A percentile compares a stretch with the other conserved stretches of the same genome.
These are phyloP conservation scores for Ophiorrhiza pumila DNA, from an alignment of 257 asterid genomes.

Conservation along the genomic window DNA sequence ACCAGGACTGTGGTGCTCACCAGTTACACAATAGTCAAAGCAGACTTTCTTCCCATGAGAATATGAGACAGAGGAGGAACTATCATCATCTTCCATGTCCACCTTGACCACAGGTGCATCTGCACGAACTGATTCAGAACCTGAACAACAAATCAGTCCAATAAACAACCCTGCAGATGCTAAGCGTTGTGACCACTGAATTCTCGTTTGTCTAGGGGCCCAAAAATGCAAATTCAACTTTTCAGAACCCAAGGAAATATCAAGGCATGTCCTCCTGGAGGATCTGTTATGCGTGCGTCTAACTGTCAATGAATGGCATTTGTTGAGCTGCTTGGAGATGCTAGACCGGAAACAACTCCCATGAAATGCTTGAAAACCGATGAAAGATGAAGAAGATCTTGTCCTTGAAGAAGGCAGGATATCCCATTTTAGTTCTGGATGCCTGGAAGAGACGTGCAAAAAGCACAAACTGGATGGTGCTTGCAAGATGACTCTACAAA, in stretches of 20 bases:
- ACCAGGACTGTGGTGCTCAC: constrained; percentile 31
- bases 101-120: constrained; percentile 44
- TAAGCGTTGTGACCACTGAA: constrained; percentile 38
- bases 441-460: constrained; percentile 31
- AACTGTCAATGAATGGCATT: constrained; percentile 36
- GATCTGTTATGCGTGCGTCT: constrained; percentile 32
- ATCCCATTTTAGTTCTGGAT: constrained; percentile 24
- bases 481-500: constrained; percentile 33
- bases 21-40: constrained; percentile 69
- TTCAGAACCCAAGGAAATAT: constrained; percentile 36
- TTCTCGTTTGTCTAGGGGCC: constrained; percentile 37
- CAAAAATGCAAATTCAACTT: constrained; percentile 40
- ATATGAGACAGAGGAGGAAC: constrained; percentile 27
- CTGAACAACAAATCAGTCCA: constrained; percentile 67
- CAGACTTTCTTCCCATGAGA: constrained; percentile 62
- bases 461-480: constrained; percentile 31
- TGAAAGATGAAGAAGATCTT: constrained; percentile 27
- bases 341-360: constrained; percentile 25
- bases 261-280: constrained; percentile 26
- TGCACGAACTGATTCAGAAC: constrained; percentile 55
- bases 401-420: constrained; percentile 23
- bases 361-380: constrained; percentile 36
- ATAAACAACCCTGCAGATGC: constrained; percentile 42
- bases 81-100: constrained; percentile 29
- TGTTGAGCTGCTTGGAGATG: constrained; percentile 27